Percentiles rank a stretch among this genome's conserved stretches.
Evolutionary conservation across 108 stramenopile genomes (phyloP).

Genomic region (Hondaea fermentalgiana): DNA sequence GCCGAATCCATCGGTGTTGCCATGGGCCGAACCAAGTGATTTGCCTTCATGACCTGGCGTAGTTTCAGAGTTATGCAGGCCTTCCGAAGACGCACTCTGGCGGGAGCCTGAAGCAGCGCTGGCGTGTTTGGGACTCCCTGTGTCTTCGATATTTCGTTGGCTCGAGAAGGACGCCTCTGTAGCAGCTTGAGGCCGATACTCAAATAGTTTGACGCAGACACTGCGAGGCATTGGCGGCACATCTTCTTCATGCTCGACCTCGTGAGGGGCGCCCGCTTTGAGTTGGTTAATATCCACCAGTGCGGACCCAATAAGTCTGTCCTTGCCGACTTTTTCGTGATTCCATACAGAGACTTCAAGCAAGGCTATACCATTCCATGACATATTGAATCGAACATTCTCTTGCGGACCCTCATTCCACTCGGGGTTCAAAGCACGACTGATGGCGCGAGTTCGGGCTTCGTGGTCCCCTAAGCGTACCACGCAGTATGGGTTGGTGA

Average conservation of each 20-base stretch:
- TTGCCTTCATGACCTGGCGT: no score
- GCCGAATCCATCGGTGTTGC: no score
- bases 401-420: conserved; percentile 12
- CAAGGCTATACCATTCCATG: not conserved
- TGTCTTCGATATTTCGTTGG: no score
- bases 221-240: not conserved
- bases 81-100: no score
- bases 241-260: no score
- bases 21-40: no score
- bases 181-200: not conserved
- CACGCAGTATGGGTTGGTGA: conserved; percentile 3
- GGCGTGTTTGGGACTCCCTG: no score
- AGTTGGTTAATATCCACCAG: not conserved
- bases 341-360: not conserved
- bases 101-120: no score
- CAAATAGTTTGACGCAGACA: not conserved
- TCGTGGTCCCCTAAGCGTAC: not conserved
- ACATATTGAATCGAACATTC: not conserved
- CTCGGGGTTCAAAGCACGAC: not conserved
- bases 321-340: not conserved
- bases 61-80: no score
- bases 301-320: not conserved
- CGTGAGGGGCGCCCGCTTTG: not conserved
- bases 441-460: not conserved
- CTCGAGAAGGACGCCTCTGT: not conserved